Base-by-base conservation (phyloP, 2,329 filamentous ascomycete species). In the Xylariaceae sp. region DNA sequence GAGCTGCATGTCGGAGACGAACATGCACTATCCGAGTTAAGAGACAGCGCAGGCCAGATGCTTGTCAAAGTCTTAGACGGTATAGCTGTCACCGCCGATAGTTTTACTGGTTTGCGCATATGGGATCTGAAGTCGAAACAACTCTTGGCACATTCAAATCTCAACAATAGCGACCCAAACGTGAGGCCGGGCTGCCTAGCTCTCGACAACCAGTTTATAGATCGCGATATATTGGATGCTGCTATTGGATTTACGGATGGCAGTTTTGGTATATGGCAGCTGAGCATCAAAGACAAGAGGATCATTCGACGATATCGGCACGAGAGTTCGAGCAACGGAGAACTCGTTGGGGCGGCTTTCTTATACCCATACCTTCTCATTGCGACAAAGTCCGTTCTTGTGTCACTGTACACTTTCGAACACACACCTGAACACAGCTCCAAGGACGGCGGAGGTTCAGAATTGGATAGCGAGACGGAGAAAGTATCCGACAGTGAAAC, bases 21-120 rank as follows among this genome's bases (percentile, higher is more conserved):
- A 8, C 16, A 34, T 6, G n/a, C 49, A 45, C n/a, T 51, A 3
- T 19, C 17, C 3, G 54, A 48, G 6, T 37, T 34, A 6, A 70
- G 75, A 35, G 66, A 71, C 2, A 67, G 47, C 5, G 72, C 43
- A 61, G n/a, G n/a, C n/a, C 82, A 63, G 72, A 86, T 90, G 29
- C 70, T 96, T 6, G 86, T 91, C 38, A 88, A 87, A 62, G 77
- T 95, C 51, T 78, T 85, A 34, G 82, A 88, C 46, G 86, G 88
- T 1, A 71, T 90, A 17, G 82, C 93, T 7, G 79, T 93, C 42
- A 93, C 88, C 3, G 89, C 79, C 1, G 88, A 95, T 62, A 68
- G 70, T 5, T 65, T 69, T 2, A 76, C 77, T 39, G 90, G 90
- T 1, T 69, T 97, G 38, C 78, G 88, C 29, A 88, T 82, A 1